Evolutionary conservation across 495 filamentous ascomycete genomes (phyloP).

Genomic region (Xylaria sp.): DNA sequence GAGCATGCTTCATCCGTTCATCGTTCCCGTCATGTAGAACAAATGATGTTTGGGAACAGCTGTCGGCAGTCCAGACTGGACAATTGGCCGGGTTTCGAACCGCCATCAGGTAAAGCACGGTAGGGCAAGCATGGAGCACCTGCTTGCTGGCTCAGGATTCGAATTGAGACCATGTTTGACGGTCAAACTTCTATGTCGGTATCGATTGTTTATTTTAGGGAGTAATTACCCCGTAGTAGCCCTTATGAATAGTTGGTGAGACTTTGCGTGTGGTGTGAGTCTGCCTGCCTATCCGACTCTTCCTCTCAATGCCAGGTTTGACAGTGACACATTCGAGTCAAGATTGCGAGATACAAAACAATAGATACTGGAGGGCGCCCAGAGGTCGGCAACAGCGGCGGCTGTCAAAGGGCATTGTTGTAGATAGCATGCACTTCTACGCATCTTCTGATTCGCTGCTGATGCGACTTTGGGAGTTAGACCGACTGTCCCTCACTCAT

Average conservation of each 20-base stretch:
- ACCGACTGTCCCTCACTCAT: background rate
- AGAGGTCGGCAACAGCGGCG: background rate
- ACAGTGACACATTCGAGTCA: background rate
- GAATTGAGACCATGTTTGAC: constrained; percentile 13
- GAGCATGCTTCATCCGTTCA: background rate
- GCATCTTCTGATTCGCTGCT: background rate
- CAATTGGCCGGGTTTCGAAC: background rate
- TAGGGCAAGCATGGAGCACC: background rate
- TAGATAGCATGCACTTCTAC: background rate
- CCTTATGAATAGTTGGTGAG: background rate
- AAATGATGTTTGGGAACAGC: background rate
- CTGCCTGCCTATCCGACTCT: background rate
- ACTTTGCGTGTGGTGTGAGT: constrained; percentile 6
- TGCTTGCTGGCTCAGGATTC: background rate
- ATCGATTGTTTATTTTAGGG: background rate
- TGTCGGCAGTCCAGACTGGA: background rate
- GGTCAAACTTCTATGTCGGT: background rate
- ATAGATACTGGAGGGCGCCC: background rate
- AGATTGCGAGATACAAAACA: background rate
- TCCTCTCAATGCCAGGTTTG: background rate
- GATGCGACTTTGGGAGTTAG: background rate
- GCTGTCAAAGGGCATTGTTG: background rate
- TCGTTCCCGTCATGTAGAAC: constrained; percentile 10
- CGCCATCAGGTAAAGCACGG: background rate
- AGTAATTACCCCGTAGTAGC: background rate